Conservation (phyloP, 768 basidiomycete species). For the Lactarius trivialis region DNA sequence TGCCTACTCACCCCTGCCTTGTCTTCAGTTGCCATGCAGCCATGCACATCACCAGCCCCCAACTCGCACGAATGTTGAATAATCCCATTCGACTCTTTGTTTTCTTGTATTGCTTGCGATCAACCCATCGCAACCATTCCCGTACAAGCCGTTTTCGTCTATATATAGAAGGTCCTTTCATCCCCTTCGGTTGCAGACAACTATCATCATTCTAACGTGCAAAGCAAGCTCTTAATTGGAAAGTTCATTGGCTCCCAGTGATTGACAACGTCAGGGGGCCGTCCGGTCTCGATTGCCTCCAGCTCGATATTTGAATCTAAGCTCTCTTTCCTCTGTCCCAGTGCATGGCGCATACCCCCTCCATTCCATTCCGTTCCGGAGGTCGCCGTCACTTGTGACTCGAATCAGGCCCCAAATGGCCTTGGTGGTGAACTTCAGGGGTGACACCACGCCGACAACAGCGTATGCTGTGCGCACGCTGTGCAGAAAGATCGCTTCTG, state of each 20-base stretch:
- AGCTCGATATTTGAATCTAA: background rate
- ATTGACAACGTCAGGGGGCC: slow-evolving; percentile 13
- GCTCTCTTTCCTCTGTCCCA: background rate
- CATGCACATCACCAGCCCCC: background rate
- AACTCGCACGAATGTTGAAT: background rate
- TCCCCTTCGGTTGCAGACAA: slow-evolving; percentile 9
- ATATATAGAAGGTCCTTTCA: slow-evolving; percentile 20
- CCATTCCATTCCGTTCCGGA: background rate
- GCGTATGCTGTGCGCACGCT: slow-evolving; percentile 12
- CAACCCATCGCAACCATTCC: slow-evolving; percentile 12
- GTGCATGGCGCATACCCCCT: background rate
- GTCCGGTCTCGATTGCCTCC: slow-evolving; percentile 1
- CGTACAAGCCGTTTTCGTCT: slow-evolving; percentile 9
- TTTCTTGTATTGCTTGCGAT: slow-evolving; percentile 4
- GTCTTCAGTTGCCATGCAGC: slow-evolving; percentile 9
- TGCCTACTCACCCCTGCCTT: background rate
- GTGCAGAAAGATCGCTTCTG: background rate
- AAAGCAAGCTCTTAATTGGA: background rate
- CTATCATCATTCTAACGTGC: background rate
- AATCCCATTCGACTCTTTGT: background rate
- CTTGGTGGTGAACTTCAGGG: background rate
- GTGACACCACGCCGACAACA: slow-evolving; percentile 2
- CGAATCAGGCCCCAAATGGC: background rate
- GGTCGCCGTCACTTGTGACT: slow-evolving; percentile 1
- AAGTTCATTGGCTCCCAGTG: slow-evolving; percentile 11